Conservation (phyloP, 345 rosid species). For the thale cress (Arabidopsis thaliana) region TAIR10.1 NC_003075.7:12594501-12595000, state of each 20-base stretch:
- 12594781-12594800: conserved; percentile 37
- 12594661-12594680: conserved; percentile 12
- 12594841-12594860: conserved; percentile 69
- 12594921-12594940: conserved; percentile 72
- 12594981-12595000: conserved; percentile 71
- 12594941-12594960: conserved; percentile 83
- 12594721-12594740: conserved; percentile 16
- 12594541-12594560: background rate
- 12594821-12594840: conserved; percentile 17
- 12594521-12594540: background rate
- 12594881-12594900: conserved; percentile 92
- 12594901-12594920: conserved; percentile 89
- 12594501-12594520: background rate
- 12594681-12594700: background rate
- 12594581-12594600: background rate
- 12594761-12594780: conserved; percentile 18
- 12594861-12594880: conserved; percentile 63
- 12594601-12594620: background rate
- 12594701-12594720: background rate
- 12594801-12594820: conserved; percentile 3
- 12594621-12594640: conserved; percentile 7
- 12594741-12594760: background rate
- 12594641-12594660: conserved; percentile 7
- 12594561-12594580: background rate
- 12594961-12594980: conserved; percentile 56